phyloP scores from a whole-genome alignment of 169 alveolate genomes.

The Plasmodium billcollinsi region DNA sequence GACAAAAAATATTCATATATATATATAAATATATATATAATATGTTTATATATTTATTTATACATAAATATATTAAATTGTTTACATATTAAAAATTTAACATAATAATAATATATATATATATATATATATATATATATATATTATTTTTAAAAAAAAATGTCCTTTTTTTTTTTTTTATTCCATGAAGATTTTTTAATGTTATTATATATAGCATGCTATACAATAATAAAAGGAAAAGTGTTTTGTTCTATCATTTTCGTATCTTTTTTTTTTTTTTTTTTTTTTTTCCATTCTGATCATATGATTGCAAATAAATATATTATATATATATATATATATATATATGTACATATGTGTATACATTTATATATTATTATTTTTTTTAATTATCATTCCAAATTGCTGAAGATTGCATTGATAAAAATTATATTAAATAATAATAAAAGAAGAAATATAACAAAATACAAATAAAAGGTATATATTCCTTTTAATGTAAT shows the following conservation, averaged over 20 bases:
- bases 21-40: too few relatives aligned
- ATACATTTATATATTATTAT: constrained; percentile 3
- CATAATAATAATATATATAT: background rate
- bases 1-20: background rate
- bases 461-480: background rate
- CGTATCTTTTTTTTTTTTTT: constrained; percentile 3
- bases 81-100: too few relatives aligned
- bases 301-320: constrained; percentile 7
- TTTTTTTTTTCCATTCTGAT: background rate
- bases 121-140: constrained; percentile 13
- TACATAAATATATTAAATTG: too few relatives aligned
- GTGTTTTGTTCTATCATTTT: constrained; percentile 56
- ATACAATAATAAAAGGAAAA: background rate
- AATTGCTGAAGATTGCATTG: constrained; percentile 61
- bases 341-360: constrained; percentile 1
- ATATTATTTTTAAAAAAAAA: constrained; percentile 28
- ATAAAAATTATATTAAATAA: background rate
- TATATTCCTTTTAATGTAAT: too few relatives aligned
- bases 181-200: constrained; percentile 33
- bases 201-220: background rate
- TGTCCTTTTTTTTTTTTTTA: constrained; percentile 23
- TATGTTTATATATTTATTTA: too few relatives aligned
- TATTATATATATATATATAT: constrained; percentile 26
- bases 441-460: background rate
- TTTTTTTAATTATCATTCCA: constrained; percentile 33